phyloP scores from a whole-genome alignment of 345 rosid species.

The Nasturtium officinale region DNA sequence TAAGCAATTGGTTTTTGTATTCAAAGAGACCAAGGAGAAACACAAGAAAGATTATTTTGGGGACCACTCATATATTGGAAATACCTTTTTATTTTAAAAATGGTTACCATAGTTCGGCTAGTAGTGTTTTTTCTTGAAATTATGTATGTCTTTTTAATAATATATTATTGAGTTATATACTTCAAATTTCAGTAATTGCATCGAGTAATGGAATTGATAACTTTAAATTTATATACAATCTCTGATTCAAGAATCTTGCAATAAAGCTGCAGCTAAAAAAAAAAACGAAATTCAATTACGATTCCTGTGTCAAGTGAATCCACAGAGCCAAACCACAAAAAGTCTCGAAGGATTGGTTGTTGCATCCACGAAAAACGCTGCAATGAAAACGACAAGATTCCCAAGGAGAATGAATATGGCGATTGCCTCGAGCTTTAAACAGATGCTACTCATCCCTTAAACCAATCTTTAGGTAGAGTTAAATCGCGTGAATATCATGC shows the following conservation, averaged over 20 bases:
- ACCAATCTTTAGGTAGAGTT: conserved; percentile 27
- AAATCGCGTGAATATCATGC: conserved; percentile 23
- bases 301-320: conserved; percentile 43
- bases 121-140: not conserved
- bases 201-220: too few relatives aligned
- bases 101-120: not conserved
- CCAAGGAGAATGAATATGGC: not conserved
- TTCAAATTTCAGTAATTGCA: not conserved
- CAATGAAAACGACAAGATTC: conserved; percentile 35
- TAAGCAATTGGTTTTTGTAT: conserved; percentile 25
- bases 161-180: not conserved
- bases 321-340: conserved; percentile 36
- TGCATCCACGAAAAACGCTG: conserved; percentile 31
- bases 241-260: conserved; percentile 39
- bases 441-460: conserved; percentile 25
- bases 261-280: conserved; percentile 49
- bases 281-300: conserved; percentile 31
- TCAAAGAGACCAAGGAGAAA: conserved; percentile 22
- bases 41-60: conserved; percentile 20
- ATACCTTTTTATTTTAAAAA: not conserved
- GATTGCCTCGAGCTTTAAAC: conserved; percentile 51
- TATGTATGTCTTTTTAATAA: not conserved
- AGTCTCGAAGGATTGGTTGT: conserved; percentile 29
- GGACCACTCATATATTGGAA: conserved; percentile 26
- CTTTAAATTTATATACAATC: too few relatives aligned